Evolutionary conservation across 163 green algal genomes (phyloP), one percentile per base, ranked within the genome.

Genomic region (Scenedesmus sp.): DNA sequence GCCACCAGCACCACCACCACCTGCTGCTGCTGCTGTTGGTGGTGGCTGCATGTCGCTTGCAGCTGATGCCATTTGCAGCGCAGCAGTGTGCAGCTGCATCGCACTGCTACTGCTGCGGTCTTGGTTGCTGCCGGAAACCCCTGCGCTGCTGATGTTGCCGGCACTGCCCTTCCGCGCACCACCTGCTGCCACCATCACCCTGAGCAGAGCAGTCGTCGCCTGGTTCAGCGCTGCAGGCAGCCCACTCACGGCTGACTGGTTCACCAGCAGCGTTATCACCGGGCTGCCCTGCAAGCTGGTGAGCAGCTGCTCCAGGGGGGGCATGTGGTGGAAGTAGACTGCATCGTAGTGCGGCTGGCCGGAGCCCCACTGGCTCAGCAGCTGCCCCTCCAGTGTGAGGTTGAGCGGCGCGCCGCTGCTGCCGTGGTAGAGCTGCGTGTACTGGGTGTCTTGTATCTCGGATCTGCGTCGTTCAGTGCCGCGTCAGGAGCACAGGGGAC

Each of bases 231-330:
- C 94, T 3, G 94, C 94, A 30, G 96, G 96, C 93, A 98, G 91
- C 13, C 85, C 94, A 22, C 95, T 93, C 0, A 96, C 89, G 13
- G 96, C 96, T 5, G 94, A 96, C 87, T 97, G 94, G 86, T 98
- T 98, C 61, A 96, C 90, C 78, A 97, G 44, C 83, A 97, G 59
- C 24, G 94, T 96, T 61, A 96, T 91, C 13, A 86, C 49, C 94
- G 83, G 44, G 70, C 59, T 37, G 20, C 65, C 65, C 13, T 15
- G 0, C 33, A 49, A 13, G 24, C 26, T 49, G 0, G 12, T 78
- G 24, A 95, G 61, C 70, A 91, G 79, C 93, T 91, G 87, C 18
- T 87, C 81, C 22, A 81, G 44, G 4, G 3, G 79, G 33, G 83
- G 84, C 70, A 83, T 49, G 73, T 65, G 0, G 16, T 94, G 49